Evolutionary conservation across 345 rosid genomes (phyloP), one percentile per base, ranked within the genome.

Genomic region (Arabis alpina): DNA sequence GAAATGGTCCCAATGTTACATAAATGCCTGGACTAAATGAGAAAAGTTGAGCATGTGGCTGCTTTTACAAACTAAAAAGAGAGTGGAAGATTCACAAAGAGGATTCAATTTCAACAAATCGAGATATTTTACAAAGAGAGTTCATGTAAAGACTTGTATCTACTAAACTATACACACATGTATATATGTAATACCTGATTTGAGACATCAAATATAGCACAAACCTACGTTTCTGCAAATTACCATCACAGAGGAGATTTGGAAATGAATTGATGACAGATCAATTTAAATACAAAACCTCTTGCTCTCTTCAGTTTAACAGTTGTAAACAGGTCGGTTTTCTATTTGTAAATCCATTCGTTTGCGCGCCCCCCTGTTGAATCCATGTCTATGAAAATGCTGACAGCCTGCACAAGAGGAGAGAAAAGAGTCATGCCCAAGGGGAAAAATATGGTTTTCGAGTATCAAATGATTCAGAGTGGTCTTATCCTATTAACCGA

Each of bases 361-460:
- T 86, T 91, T 65, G 97, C 89, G 15, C 95, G 91, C 24, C 96
- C 98, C 57, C 96, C 94, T 4, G 95, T 78, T 14, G 86, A 91
- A 58, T 93, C 96, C 98, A 91, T 89, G 78, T 93, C 98, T 58
- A 91, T 93, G 61, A 89, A 93, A 63, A 93, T 91, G 94, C 98
- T 89, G 0, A 93, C 98, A n/a, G 98, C 98, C 98, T 91, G 91
- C 72, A 68, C 4, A 27, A 71, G 63, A 36, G 15, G 41, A 59
- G 51, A 43, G 55, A 39, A 43, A 25, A 4, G 36, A 61, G 2
- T 37, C 15, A 10, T 16, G 62, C 7, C 53, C n/a, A 7, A 36
- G 2, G 3, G 13, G 6, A 40, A 28, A 27, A 16, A 13, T 10
- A 16, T 3, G 1, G 11, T 16, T 13, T 14, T 14, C 1, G 32